phyloP scores from a whole-genome alignment of 2,329 filamentous ascomycete species.

The Cadophora sp. region DNA sequence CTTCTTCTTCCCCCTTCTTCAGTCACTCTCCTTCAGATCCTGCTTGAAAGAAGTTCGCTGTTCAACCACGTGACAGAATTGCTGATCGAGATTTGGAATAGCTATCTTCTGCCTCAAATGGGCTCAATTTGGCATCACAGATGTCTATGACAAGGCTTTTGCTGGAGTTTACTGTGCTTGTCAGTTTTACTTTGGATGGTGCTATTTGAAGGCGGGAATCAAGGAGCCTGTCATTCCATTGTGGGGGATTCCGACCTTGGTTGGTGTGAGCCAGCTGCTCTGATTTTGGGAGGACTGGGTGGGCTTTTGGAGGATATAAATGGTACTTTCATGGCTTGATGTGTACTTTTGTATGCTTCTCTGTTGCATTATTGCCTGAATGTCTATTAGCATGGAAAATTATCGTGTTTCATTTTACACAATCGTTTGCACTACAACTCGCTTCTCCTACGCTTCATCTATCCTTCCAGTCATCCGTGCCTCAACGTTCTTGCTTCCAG shows the following conservation, averaged over 20 bases:
- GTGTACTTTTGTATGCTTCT: too few relatives aligned
- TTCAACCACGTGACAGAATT: neutral
- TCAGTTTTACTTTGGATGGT: constrained; percentile 21
- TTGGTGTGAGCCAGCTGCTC: constrained; percentile 19
- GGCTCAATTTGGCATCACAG: constrained; percentile 26
- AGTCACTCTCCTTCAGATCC: neutral
- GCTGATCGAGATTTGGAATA: constrained; percentile 4
- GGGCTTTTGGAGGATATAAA: neutral
- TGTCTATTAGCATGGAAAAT: too few relatives aligned
- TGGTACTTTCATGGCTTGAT: neutral
- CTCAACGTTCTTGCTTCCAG: too few relatives aligned
- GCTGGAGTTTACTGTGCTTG: constrained; percentile 13
- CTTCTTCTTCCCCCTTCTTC: neutral
- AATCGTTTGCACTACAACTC: too few relatives aligned
- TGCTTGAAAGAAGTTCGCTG: neutral
- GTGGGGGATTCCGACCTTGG: constrained; percentile 24
- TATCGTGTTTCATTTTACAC: too few relatives aligned
- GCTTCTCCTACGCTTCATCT: too few relatives aligned
- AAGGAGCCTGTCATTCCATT: constrained; percentile 20
- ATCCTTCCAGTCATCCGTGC: too few relatives aligned
- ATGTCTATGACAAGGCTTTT: constrained; percentile 28
- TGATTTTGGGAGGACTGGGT: neutral
- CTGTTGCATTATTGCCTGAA: too few relatives aligned
- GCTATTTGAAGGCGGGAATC: constrained; percentile 26
- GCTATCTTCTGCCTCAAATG: constrained; percentile 29